A percentile compares a stretch with the other conserved stretches of the same genome.
These are phyloP conservation scores for Babjeviella inositovora DNA, from an alignment of 805 yeast genomes.

Conservation along the genomic window DNA sequence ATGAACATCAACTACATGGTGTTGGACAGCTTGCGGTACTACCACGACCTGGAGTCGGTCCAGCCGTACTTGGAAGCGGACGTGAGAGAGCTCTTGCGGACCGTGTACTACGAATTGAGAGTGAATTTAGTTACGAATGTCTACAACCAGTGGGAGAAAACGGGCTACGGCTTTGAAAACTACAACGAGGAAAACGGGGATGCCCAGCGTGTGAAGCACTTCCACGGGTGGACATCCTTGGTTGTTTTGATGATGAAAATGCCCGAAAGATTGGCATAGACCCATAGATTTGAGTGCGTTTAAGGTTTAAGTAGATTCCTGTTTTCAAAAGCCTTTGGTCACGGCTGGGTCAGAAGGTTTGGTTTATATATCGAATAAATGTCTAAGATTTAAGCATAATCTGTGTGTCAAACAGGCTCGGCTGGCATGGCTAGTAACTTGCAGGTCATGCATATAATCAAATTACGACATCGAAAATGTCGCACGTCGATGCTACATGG, in stretches of 20 bases:
- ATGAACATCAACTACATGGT: slow-evolving; percentile 76
- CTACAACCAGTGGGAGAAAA: slow-evolving; percentile 46
- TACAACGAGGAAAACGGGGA: slow-evolving; percentile 66
- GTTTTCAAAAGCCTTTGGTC: too few species aligned
- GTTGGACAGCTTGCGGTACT: slow-evolving; percentile 52
- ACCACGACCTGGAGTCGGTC: slow-evolving; percentile 16
- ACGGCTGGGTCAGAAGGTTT: too few species aligned
- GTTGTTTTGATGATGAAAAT: slow-evolving; percentile 69
- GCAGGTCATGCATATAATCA: too few species aligned
- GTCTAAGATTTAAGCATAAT: too few species aligned
- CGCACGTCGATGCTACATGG: too few species aligned
- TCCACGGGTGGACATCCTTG: slow-evolving; percentile 88
- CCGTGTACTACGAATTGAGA: slow-evolving; percentile 44
- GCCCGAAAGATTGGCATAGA: slow-evolving; percentile 52
- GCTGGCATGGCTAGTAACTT: too few species aligned
- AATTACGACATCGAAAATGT: too few species aligned
- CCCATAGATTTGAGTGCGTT: too few species aligned
- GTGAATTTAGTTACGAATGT: slow-evolving; percentile 54
- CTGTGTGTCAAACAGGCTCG: too few species aligned
- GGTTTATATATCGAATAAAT: too few species aligned
- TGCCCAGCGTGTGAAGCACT: slow-evolving; percentile 74
- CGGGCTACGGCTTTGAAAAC: slow-evolving; percentile 86
- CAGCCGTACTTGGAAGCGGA: slow-evolving; percentile 4
- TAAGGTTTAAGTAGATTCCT: too few species aligned
- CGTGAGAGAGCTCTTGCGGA: slow-evolving; percentile 19